Evolutionary conservation across 1,284 basidiomycete species (phyloP), one percentile per base, ranked within the genome.

Genomic region (Microbotryum silenes-acaulis): DNA sequence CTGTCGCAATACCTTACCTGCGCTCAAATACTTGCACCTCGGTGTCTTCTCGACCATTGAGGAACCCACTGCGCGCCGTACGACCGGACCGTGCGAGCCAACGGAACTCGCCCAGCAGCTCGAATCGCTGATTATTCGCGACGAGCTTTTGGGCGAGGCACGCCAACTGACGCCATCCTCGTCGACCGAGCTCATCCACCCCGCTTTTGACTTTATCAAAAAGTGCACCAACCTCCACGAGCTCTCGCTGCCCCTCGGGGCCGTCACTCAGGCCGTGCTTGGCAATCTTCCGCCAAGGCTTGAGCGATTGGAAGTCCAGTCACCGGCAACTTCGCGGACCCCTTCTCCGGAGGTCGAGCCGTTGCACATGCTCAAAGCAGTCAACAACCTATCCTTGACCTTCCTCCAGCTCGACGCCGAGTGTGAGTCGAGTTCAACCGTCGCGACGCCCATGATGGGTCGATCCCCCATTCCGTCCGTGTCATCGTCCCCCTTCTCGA

Each of bases 41-140:
- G 54, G 56, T 25, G 51, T 54, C 4, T 65, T 60, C 31, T 23
- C 51, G 4, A 51, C 61, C 53, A 47, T 64, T 37, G 60, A 61
- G 12, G 48, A 65, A 18, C 59, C 54, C 0, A 14, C 12, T 1
- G 27, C 21, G 6, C 50, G 58, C 5, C 25, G 4, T 37, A 57
- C 59, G 45, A 56, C 56, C 33, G 59, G 59, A 6, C 27, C 55
- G 6, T 61, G 51, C 54, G 54, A 57, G 42, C 60, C 60, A 1
- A 21, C 10, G 16, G 37, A 31, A 12, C 48, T 65, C 3, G 60
- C 63, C 3, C 18, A 16, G 10, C 51, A 49, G 23, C 54, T 65
- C 33, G 57, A 59, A n/a, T 9, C 54, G 1, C 54, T 65, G 12
- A 16, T 18, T 25, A 48, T 59, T 21, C 10, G 7, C 16, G 20